Conservation (phyloP, 495 filamentous ascomycete species). For the Hypoxylon subgilvum region DNA sequence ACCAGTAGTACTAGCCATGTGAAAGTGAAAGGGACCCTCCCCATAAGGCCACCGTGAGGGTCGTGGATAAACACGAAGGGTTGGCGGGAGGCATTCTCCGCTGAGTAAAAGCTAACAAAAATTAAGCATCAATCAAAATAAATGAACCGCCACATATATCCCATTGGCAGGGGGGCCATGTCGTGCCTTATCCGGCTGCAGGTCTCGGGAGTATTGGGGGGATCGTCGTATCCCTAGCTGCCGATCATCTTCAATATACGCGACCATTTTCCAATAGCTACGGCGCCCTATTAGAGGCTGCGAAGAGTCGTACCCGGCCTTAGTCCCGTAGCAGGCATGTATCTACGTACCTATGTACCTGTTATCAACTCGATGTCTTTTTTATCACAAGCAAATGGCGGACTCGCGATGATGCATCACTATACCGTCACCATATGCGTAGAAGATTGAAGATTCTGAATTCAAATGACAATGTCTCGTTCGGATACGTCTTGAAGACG, state of each 20-base stretch:
- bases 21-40: conserved; percentile 13
- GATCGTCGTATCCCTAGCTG: conserved; percentile 32
- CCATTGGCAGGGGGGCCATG: conserved; percentile 35
- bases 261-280: conserved; percentile 34
- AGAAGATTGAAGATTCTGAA: conserved; percentile 29
- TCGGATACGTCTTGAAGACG: background rate
- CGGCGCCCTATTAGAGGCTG: conserved; percentile 7
- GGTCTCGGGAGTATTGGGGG: conserved; percentile 39
- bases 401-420: conserved; percentile 17
- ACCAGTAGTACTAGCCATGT: conserved; percentile 32
- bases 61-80: conserved; percentile 36
- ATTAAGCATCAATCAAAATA: conserved; percentile 40
- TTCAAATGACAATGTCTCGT: background rate
- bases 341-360: too few relatives aligned
- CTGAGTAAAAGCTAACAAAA: conserved; percentile 22
- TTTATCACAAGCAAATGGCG: conserved; percentile 16
- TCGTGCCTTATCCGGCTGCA: conserved; percentile 38
- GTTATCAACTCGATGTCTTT: conserved; percentile 10
- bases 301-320: background rate
- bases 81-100: conserved; percentile 39
- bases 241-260: conserved; percentile 38
- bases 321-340: conserved; percentile 17
- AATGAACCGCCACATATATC: conserved; percentile 36
- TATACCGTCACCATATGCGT: too few relatives aligned
- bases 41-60: conserved; percentile 18